Base-by-base conservation (phyloP, 2,329 filamentous ascomycete species). In the Phaeosphaeriaceae sp. region DNA sequence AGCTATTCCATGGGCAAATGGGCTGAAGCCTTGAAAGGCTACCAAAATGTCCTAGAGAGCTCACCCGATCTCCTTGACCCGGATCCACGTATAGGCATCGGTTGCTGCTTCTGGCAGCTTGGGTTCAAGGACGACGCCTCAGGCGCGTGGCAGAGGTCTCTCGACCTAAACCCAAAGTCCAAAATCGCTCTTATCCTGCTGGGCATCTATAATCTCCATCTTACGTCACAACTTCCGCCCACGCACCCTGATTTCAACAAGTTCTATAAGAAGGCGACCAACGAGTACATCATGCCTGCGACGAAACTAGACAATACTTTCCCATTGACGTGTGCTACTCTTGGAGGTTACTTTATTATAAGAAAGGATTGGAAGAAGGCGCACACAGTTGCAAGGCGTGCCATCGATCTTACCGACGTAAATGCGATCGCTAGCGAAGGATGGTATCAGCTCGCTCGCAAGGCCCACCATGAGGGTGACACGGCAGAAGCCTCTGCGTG, bases 341-440 rank as follows among this genome's bases (percentile, higher is more conserved):
- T 99, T 72, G 90, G 92, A 36, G 83, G 86, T 56, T 97, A 96
- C 73, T 97, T 97, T 74, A 78, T 97, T 21, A 87, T 91, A 2
- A 84, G 89, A 64, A 95, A 92, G 70, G 85, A 86, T 7, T 88
- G 91, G 74, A 77, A 84, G 18, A 92, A 91, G 52, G 92, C 94
- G 8, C 92, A 97, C 60, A 86, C 87, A 16, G 81, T 99, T 15
- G 90, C 93, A 6, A 89, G 92, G 70, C 94, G 94, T 72, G 92
- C 94, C 6, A 97, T 99, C 55, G 91, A 97, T 67, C 88, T 90
- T 64, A 97, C 94, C 2, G 94, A 99, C 68, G 90, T 97, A 61
- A 96, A 96, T 71, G 90, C 92, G 3, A 91, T 97, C 71, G 93
- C 93, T 18, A 96, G 93, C 75, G 95, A 99, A 70, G 95, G 94